These are phyloP conservation scores for Fusarium duplospermum DNA, from an alignment of 2,329 filamentous ascomycete species.

Conservation along the genomic window DNA sequence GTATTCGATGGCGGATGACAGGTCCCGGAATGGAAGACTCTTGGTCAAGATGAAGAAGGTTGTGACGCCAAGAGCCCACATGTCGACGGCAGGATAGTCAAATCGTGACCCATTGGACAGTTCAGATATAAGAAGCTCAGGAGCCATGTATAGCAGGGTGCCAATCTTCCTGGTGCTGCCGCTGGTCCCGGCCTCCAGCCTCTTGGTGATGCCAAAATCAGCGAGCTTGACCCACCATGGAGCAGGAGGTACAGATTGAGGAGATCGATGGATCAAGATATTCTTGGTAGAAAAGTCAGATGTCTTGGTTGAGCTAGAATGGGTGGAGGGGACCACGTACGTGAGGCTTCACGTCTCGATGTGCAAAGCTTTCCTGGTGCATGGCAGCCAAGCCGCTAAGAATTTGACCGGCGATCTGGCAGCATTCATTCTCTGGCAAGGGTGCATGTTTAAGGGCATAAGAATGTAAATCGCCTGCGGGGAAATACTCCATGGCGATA, in stretches of 20 bases:
- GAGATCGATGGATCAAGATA: background rate
- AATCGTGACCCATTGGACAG: background rate
- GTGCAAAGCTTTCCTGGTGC: background rate
- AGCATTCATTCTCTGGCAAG: background rate
- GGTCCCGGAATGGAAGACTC: background rate
- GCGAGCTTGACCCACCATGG: background rate
- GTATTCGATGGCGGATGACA: background rate
- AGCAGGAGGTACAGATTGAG: background rate
- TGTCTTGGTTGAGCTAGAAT: no score
- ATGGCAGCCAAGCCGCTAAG: background rate
- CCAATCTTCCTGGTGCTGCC: background rate
- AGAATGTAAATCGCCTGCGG: accelerated
- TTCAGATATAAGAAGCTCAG: background rate
- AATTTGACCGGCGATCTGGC: background rate
- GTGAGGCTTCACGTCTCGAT: background rate
- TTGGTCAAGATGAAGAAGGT: background rate
- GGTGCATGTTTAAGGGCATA: background rate
- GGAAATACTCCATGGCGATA: background rate
- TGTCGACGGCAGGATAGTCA: background rate
- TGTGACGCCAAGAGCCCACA: background rate
- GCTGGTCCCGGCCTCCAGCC: background rate
- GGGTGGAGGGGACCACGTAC: background rate
- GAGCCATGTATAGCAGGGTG: background rate
- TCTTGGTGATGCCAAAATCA: background rate
- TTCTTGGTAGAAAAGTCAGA: background rate